Base-by-base conservation (phyloP, 768 basidiomycete species). In the Rhizopogon vesiculosus region DNA sequence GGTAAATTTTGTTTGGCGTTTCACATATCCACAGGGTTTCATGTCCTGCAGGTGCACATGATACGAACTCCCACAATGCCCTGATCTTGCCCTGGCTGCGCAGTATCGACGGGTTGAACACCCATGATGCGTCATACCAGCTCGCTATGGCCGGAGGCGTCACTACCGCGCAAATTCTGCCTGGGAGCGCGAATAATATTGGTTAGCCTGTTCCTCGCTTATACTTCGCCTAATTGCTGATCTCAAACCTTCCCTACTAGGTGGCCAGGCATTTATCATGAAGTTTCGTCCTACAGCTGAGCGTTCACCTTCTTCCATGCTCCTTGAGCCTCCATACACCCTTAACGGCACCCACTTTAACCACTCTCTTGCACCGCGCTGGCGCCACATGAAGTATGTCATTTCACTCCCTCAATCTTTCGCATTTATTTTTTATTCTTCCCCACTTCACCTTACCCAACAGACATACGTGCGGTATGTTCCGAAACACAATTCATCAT, bases 31-130 rank as follows among this genome's bases (percentile, higher is more conserved):
- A 50, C 38, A 62, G 61, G 45, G 63, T 66, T 61, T 12, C 41
- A 56, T 41, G 5, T 28, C 3, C 43, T 33, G 28, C 44, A 67
- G 78, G 83, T 29, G 74, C 80, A 7, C 58, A 71, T 45, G 89
- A 90, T 61, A 77, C 63, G 28, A 84, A 86, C 64, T 87, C 85
- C 10, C 18, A 65, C 33, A 76, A 81, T 49, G 76, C 76, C 0
- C 80, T 88, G 1, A 77, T 88, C 53, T 63, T 84, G 19, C 91
- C 91, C 6, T 90, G 85, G 84, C 63, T 81, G 13, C 68, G 77
- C 5, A 72, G 72, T 12, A 61, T 78, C 10, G 79, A 80, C 44
- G 77, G 73, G 1, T 63, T 79, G 56, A 78, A 80, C 60, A 76
- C 74, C 1, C 76, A 75, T 41, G 79, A 79, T 55, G 61, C 65